Conservation (phyloP, 129 eudicot species). For the Lactuca sativa region DNA sequence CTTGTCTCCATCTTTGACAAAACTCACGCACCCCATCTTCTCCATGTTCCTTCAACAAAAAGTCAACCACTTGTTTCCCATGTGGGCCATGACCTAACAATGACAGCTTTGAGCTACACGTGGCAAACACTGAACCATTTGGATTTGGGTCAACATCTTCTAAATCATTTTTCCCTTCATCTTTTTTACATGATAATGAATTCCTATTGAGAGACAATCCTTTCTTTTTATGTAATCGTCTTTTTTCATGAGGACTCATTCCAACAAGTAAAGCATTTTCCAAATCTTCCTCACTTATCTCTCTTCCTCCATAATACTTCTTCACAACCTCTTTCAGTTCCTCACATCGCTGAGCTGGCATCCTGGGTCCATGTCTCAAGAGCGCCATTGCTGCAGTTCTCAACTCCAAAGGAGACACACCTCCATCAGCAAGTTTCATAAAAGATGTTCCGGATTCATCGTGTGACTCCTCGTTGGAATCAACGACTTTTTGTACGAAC, state of each 20-base stretch:
- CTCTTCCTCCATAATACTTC: conserved; percentile 91
- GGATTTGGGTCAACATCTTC: conserved; percentile 17
- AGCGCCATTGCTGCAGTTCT: conserved; percentile 96
- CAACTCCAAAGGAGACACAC: conserved; percentile 90
- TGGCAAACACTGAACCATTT: conserved; percentile 27
- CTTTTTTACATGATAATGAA: neutral
- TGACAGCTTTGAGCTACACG: conserved; percentile 57
- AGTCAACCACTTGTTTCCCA: conserved; percentile 84
- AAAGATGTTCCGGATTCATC: conserved; percentile 30
- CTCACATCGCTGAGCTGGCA: conserved; percentile 82
- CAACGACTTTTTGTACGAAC: conserved; percentile 70
- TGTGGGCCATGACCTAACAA: conserved; percentile 96
- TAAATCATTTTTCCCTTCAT: neutral
- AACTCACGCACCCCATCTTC: conserved; percentile 83
- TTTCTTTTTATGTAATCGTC: conserved; percentile 64
- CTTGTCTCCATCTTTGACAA: conserved; percentile 98
- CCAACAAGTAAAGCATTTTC: conserved; percentile 86
- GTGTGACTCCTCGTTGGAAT: conserved; percentile 43
- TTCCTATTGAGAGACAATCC: conserved; percentile 33
- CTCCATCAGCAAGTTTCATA: conserved; percentile 48
- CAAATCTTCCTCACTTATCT: conserved; percentile 66
- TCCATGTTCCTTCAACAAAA: conserved; percentile 65
- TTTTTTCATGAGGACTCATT: conserved; percentile 88
- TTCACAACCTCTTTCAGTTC: conserved; percentile 73
- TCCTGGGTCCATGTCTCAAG: conserved; percentile 79